phyloP scores from a whole-genome alignment of 2,329 filamentous ascomycete genomes.

The Metarhizium anisopliae region DNA sequence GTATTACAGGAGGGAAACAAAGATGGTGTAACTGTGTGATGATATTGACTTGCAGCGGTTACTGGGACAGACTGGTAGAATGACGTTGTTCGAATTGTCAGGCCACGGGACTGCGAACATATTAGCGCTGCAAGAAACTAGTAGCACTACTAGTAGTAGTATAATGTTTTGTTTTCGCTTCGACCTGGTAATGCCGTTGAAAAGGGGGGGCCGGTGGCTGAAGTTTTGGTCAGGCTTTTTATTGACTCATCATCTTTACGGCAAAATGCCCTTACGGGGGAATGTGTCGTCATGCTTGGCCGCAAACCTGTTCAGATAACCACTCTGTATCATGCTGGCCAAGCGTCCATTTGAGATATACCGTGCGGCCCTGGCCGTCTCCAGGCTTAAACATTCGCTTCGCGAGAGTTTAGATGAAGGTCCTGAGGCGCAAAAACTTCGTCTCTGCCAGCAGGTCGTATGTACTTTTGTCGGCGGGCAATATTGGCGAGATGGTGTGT shows the following conservation, averaged over 20 bases:
- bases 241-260: background rate
- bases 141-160: too few relatives aligned
- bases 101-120: too few relatives aligned
- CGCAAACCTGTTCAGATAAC: background rate
- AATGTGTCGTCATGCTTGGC: background rate
- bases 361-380: background rate
- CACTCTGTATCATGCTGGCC: background rate
- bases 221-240: background rate
- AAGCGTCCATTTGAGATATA: background rate
- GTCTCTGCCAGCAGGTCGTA: background rate
- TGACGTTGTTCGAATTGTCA: too few relatives aligned
- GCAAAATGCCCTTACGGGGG: background rate
- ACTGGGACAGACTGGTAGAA: too few relatives aligned
- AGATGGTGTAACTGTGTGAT: background rate
- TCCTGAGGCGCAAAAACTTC: background rate
- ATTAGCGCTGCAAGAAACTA: too few relatives aligned
- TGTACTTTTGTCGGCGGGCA: background rate
- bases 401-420: background rate
- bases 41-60: background rate
- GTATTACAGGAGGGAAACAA: background rate
- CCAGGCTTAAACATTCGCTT: background rate
- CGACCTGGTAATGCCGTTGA: background rate
- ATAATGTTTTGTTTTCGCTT: too few relatives aligned
- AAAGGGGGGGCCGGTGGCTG: background rate
- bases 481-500: background rate